Conservation (phyloP, 129 eudicot species). For the Kitagawia praeruptora region DNA sequence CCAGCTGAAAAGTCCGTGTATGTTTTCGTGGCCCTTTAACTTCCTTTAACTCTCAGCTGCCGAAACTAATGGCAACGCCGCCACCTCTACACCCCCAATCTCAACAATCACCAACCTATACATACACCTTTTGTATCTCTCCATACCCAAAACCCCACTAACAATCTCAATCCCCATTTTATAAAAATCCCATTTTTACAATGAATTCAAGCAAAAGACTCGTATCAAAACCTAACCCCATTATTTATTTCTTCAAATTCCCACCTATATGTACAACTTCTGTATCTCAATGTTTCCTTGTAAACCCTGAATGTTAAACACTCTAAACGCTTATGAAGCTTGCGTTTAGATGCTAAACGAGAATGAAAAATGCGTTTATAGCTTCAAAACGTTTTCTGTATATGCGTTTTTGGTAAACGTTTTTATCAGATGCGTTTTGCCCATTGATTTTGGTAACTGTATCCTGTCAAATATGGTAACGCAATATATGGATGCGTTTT, state of each 20-base stretch:
- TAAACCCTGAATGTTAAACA: too few species aligned
- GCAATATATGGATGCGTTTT: too few species aligned
- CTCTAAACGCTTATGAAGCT: too few species aligned
- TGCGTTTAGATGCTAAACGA: too few species aligned
- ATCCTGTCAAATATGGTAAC: too few species aligned
- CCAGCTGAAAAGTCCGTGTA: too few species aligned
- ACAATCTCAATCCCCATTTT: neutral
- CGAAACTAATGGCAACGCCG: conserved; percentile 24
- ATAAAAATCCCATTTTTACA: conserved; percentile 6
- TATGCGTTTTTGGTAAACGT: too few species aligned
- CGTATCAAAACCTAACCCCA: conserved; percentile 21
- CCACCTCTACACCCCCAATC: conserved; percentile 18
- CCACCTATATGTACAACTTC: conserved; percentile 29
- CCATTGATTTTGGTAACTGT: too few species aligned
- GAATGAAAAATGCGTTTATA: too few species aligned
- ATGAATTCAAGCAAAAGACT: conserved; percentile 51
- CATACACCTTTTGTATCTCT: neutral
- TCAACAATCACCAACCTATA: neutral
- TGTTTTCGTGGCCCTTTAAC: neutral
- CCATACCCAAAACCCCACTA: conserved; percentile 9
- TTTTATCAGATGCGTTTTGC: too few species aligned
- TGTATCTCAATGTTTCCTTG: conserved; percentile 19
- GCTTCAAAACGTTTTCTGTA: too few species aligned
- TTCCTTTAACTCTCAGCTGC: conserved; percentile 7
- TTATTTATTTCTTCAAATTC: conserved; percentile 25